Evolutionary conservation across 176 grass and related monocot genomes (phyloP), one percentile per base, ranked within the genome.

Genomic region (Ensete glaucum): DNA sequence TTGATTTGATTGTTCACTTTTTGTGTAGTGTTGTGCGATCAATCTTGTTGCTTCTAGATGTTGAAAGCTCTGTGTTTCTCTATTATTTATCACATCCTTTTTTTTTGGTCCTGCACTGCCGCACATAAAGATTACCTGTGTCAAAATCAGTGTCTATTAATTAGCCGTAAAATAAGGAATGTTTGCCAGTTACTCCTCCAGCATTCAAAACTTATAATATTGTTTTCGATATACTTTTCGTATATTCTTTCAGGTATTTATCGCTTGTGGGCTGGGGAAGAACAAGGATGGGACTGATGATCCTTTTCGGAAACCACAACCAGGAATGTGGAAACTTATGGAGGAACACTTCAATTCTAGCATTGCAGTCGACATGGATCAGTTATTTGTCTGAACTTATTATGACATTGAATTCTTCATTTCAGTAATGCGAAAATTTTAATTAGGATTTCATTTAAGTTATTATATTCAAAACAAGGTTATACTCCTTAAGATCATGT

Each of bases 271-370:
- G 78, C 17, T 88, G 55, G 78, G 82, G 6, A 83, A 88, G 77
- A 83, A 81, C 76, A 91, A 91, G 80, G 76, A 17, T 62, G 81
- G 29, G 57, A 76, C 75, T 65, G 82, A 87, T 64, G 90, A 98
- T 80, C 78, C 8, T 48, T 98, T 87, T 69, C 81, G 90, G 19
- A 98, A 98, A 89, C 90, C 95, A 85, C 83, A 90, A 68, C 60
- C 84, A 25, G 86, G 90, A 79, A 85, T 98, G 88, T 98, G 95
- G 95, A 85, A 58, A 76, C 64, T 98, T 73, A 82, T 98, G 84
- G 76, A 81, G 80, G 71, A 87, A 26, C 86, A 93, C 82, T 91
- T 98, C 78, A 98, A 91, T 85, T 98, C 88, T 77, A 88, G 84
- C 71, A 79, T 91, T 55, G 10, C 50, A 60, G 77, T 98, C 27